phyloP scores from a whole-genome alignment of 768 basidiomycete species.

The Sporobolomyces pararoseus region DNA sequence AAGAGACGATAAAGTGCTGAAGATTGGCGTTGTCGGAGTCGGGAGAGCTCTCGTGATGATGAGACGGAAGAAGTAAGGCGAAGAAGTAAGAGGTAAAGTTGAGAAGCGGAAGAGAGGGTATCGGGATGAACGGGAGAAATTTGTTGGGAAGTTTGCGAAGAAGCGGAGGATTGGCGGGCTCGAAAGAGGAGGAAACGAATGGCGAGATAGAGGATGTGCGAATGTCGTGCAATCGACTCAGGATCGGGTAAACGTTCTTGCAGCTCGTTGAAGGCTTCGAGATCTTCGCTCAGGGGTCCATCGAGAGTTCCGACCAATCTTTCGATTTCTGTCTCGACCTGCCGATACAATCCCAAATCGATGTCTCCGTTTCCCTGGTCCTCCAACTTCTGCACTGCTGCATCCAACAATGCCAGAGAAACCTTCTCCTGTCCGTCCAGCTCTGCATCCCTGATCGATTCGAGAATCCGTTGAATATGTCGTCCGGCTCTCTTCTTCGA shows the following conservation, averaged over 20 bases:
- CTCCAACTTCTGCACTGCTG: conserved; percentile 16
- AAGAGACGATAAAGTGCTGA: conserved; percentile 30
- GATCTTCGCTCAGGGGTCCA: background rate
- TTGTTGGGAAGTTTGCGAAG: background rate
- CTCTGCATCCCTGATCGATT: conserved; percentile 8
- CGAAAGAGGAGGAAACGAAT: conserved; percentile 38
- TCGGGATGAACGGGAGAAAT: background rate
- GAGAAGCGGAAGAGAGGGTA: conserved; percentile 13
- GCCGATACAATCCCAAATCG: background rate
- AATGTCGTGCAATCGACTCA: conserved; percentile 17
- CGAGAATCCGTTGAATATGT: background rate
- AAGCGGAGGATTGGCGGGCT: background rate
- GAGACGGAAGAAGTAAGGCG: conserved; percentile 8
- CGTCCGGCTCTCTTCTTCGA: background rate
- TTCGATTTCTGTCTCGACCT: conserved; percentile 18
- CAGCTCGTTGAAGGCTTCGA: background rate
- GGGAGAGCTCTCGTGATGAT: background rate
- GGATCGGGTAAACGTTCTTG: background rate
- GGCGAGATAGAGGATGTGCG: conserved; percentile 31
- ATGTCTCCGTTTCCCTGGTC: background rate
- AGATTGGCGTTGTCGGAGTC: conserved; percentile 25
- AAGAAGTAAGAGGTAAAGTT: conserved; percentile 29
- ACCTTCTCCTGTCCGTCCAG: conserved; percentile 9
- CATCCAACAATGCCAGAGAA: conserved; percentile 27
- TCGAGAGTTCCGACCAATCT: conserved; percentile 23